A percentile compares a stretch with the other conserved stretches of the same genome.
Conservation (phyloP, 2,329 filamentous ascomycete genomes). For the Botrytis sinoallii region DNA sequence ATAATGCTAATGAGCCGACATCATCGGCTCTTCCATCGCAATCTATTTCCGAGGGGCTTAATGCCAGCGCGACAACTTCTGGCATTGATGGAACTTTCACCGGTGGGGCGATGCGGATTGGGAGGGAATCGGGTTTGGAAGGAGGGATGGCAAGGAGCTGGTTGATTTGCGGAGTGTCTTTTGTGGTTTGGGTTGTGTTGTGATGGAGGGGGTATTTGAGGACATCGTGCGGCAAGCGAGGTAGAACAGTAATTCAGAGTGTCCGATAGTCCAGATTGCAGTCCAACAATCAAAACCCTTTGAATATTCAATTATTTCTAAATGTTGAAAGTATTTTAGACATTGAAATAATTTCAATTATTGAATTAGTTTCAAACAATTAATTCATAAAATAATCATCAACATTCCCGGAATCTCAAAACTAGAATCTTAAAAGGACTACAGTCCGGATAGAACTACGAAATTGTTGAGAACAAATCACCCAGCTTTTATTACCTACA, state of each 20-base stretch:
- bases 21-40: neutral
- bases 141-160: neutral
- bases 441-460: too few relatives aligned
- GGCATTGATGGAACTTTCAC: neutral
- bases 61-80: neutral
- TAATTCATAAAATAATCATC: neutral
- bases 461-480: neutral
- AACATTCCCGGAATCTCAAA: neutral
- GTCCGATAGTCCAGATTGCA: neutral
- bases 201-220: neutral
- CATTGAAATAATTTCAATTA: neutral
- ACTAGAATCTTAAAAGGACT: neutral
- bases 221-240: neutral
- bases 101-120: neutral
- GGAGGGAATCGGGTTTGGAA: neutral
- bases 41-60: neutral
- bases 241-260: neutral
- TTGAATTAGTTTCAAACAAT: neutral
- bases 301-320: neutral
- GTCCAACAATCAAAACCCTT: neutral
- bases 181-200: neutral
- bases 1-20: neutral
- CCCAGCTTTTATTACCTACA: neutral
- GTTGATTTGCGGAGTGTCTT: neutral
- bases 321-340: too few relatives aligned